phyloP scores from a whole-genome alignment of 1,284 basidiomycete species.

The Austropuccinia psidii region DNA sequence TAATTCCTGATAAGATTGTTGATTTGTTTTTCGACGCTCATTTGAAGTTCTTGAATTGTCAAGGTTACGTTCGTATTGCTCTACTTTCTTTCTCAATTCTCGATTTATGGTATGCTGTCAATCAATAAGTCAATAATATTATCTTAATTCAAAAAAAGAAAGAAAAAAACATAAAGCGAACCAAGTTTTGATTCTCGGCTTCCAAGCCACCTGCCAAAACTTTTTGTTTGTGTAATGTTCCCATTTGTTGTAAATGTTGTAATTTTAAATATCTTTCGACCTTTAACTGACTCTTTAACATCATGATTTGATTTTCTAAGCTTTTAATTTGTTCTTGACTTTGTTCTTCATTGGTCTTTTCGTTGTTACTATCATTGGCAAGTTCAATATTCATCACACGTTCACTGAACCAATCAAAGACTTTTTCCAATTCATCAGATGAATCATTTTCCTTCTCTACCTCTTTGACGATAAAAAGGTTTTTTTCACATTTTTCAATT shows the following conservation, averaged over 20 bases:
- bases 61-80: too few relatives aligned
- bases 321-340: not conserved
- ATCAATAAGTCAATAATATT: not conserved
- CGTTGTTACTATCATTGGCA: too few relatives aligned
- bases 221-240: slow-evolving; percentile 46
- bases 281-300: slow-evolving; percentile 45
- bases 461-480: not conserved
- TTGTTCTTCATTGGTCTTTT: not conserved
- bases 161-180: not conserved
- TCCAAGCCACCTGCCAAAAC: slow-evolving; percentile 44
- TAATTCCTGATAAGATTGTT: not conserved
- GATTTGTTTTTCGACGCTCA: too few relatives aligned
- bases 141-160: not conserved
- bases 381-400: too few relatives aligned
- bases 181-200: slow-evolving; percentile 46
- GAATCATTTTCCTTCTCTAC: not conserved
- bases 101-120: slow-evolving; percentile 11
- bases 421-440: too few relatives aligned
- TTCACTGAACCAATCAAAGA: too few relatives aligned
- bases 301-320: slow-evolving; percentile 42
- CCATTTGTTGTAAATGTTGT: slow-evolving; percentile 47
- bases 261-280: slow-evolving; percentile 48
- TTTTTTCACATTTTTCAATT: slow-evolving; percentile 21
- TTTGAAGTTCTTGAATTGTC: too few relatives aligned
- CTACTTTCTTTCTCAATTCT: slow-evolving; percentile 18